Conservation (phyloP, 2,329 filamentous ascomycete species). For the Chrysoporthe puriensis region DNA sequence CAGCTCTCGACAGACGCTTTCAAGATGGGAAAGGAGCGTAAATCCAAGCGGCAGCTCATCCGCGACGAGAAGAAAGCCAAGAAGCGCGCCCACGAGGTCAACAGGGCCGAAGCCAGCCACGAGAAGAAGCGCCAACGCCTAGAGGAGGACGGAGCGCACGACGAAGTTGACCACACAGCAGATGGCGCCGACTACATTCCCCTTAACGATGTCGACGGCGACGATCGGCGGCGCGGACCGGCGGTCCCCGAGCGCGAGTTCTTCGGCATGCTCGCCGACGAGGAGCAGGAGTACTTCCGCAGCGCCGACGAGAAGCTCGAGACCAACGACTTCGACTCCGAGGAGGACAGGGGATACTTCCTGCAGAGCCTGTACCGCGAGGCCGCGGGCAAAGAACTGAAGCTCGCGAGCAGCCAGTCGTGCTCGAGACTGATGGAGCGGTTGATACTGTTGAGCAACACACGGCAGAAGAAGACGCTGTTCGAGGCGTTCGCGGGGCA, state of each 20-base stretch:
- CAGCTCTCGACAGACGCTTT: neutral
- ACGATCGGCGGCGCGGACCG: slow-evolving; percentile 17
- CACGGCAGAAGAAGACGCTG: slow-evolving; percentile 80
- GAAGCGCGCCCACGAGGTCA: slow-evolving; percentile 37
- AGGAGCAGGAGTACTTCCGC: slow-evolving; percentile 96
- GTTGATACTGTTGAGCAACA: slow-evolving; percentile 79
- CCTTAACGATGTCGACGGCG: slow-evolving; percentile 12
- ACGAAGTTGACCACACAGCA: neutral
- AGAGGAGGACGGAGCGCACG: slow-evolving; percentile 22
- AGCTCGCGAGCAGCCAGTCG: slow-evolving; percentile 93
- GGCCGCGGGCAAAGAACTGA: slow-evolving; percentile 89
- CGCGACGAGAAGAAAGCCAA: slow-evolving; percentile 44
- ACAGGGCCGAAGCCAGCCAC: slow-evolving; percentile 33
- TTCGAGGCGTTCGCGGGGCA: slow-evolving; percentile 86
- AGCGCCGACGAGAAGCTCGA: slow-evolving; percentile 88
- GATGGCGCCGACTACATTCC: slow-evolving; percentile 16
- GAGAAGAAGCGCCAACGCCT: slow-evolving; percentile 36
- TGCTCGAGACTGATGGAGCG: slow-evolving; percentile 93
- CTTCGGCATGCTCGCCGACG: slow-evolving; percentile 88
- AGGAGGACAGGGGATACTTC: slow-evolving; percentile 73
- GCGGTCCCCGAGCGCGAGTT: slow-evolving; percentile 67
- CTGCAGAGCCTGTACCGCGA: slow-evolving; percentile 84
- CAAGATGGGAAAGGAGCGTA: slow-evolving; percentile 41
- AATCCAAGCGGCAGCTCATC: slow-evolving; percentile 42
- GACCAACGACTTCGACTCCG: slow-evolving; percentile 79